These are phyloP conservation scores for Pythium pyrilobum DNA, from an alignment of 352 stramenopile species.

Conservation along the genomic window DNA sequence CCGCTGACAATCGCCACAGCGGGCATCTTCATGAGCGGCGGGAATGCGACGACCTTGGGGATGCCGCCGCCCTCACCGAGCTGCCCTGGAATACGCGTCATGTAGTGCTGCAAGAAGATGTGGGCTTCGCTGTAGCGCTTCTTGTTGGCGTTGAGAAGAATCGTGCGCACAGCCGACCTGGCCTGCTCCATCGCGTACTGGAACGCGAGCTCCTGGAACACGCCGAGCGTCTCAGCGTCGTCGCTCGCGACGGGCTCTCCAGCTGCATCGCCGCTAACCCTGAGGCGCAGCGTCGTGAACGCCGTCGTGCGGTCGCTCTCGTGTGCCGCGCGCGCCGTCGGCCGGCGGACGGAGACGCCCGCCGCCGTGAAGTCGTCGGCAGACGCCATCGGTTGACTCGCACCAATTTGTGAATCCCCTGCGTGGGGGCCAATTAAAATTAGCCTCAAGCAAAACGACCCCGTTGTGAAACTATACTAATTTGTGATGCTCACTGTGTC, in stretches of 20 bases:
- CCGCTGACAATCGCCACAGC: slow-evolving; percentile 58
- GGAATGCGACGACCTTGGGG: slow-evolving; percentile 11
- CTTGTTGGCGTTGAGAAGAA: slow-evolving; percentile 62
- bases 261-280: neutral
- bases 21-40: slow-evolving; percentile 18
- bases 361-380: slow-evolving; percentile 9
- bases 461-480: too few relatives aligned
- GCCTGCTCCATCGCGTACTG: slow-evolving; percentile 56
- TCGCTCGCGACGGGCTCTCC: neutral
- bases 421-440: too few relatives aligned
- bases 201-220: slow-evolving; percentile 59
- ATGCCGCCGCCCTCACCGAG: neutral
- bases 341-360: slow-evolving; percentile 6
- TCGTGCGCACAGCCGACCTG: slow-evolving; percentile 40
- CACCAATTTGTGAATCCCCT: too few relatives aligned
- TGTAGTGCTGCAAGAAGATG: slow-evolving; percentile 55
- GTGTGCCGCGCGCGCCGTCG: neutral
- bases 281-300: neutral
- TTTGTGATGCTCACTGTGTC: too few relatives aligned
- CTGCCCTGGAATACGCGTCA: slow-evolving; percentile 9
- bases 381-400: too few relatives aligned
- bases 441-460: too few relatives aligned
- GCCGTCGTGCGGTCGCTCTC: neutral
- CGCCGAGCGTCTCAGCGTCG: slow-evolving; percentile 14
- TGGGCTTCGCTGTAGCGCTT: slow-evolving; percentile 63